Evolutionary conservation across 768 basidiomycete genomes (phyloP).

Genomic region (Rickenella mellea): DNA sequence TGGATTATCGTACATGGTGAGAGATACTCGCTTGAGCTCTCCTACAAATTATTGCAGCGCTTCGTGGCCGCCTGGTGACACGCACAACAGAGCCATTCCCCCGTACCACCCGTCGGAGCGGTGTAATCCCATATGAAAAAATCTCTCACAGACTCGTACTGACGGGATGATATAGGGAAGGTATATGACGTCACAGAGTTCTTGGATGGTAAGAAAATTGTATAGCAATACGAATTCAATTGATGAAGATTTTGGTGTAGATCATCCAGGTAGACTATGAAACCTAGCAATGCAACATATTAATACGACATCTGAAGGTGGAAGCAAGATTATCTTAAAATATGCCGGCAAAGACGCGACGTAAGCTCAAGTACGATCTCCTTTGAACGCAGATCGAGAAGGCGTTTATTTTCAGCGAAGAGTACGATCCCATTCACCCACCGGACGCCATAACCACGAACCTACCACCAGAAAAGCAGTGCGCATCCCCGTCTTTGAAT

Average conservation of each 20-base stretch:
- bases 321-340: constrained; percentile 76
- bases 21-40: too few species aligned
- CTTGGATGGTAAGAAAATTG: constrained; percentile 42
- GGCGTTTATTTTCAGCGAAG: constrained; percentile 33
- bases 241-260: constrained; percentile 18
- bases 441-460: constrained; percentile 71
- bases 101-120: too few species aligned
- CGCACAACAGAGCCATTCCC: too few species aligned
- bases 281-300: neutral
- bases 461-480: constrained; percentile 82
- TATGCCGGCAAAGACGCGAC: constrained; percentile 89
- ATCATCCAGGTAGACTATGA: constrained; percentile 45
- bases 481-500: constrained; percentile 15
- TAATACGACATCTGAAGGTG: constrained; percentile 34
- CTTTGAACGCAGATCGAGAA: neutral
- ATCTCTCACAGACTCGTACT: too few species aligned
- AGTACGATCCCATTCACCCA: constrained; percentile 87
- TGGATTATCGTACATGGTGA: constrained; percentile 83
- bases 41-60: too few species aligned
- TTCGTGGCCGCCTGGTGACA: too few species aligned
- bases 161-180: constrained; percentile 34
- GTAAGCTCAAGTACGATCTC: constrained; percentile 29
- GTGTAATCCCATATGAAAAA: too few species aligned
- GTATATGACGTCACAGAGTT: constrained; percentile 78
- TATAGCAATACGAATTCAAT: neutral